Evolutionary conservation across 2,329 filamentous ascomycete species (phyloP), one percentile per base, ranked within the genome.

Genomic region (Coniosporium tulheliwenetii): DNA sequence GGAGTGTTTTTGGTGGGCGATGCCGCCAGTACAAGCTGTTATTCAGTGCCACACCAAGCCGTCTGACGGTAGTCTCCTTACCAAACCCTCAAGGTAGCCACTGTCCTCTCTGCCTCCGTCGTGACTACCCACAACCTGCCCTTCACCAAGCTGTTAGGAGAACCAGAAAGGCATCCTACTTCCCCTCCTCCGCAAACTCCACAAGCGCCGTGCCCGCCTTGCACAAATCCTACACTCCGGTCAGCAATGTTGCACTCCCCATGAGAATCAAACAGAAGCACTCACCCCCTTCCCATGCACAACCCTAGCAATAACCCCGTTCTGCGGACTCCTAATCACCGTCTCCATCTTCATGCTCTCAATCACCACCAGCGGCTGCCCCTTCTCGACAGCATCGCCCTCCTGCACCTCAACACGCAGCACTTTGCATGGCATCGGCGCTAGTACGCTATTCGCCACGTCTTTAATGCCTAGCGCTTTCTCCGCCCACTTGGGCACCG

Each of bases 351-450:
- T 67, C 65, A 69, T 69, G 44, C 64, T 67, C 52, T 63, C 62
- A 44, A 61, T 61, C 5, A 96, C 86, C 10, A 96, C 84, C 43
- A 98, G 65, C 5, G 85, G 77, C 43, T 89, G 78, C 37, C 89
- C 87, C 64, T 89, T 93, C 56, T 78, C 77, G 12, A 98, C 91
- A 37, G 62, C 63, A 47, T 93, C 77, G 0, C 91, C 91, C 50
- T 85, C 85, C 26, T 71, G 64, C 0, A 95, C 85, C 59, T 94
- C 84, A 38, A 95, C 91, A 48, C 85, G 77, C 45, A 98, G 64
- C 19, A 98, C 81, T 65, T 96, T 96, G 64, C 91, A 96, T 1
- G 91, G 91, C 91, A 98, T 98, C 0, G 91, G 91, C 15, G 91
- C 85, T 16, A 84, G 70, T 1, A 96, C 85, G 40, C 81, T 91